phyloP scores from a whole-genome alignment of 2,329 filamentous ascomycete genomes.

The Tolypocladium ophioglossoides region DNA sequence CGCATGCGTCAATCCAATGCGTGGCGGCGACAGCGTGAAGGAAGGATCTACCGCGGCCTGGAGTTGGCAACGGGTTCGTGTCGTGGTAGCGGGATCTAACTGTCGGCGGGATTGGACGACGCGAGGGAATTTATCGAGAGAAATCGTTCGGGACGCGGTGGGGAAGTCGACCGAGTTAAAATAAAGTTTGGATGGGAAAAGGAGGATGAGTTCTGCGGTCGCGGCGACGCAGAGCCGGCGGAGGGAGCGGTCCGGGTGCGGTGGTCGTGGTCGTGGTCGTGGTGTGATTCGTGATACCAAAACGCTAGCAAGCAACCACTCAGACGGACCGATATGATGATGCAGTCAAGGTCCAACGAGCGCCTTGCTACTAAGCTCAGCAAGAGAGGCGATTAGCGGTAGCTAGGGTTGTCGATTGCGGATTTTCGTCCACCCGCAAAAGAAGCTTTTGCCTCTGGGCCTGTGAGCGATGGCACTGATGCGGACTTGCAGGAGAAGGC shows the following conservation, averaged over 20 bases:
- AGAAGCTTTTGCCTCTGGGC: neutral
- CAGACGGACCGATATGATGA: conserved; percentile 1
- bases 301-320: neutral
- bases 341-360: neutral
- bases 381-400: neutral
- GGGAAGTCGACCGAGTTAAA: neutral
- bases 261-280: neutral
- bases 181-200: neutral
- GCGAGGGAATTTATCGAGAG: conserved; percentile 5
- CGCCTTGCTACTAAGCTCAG: neutral
- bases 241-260: conserved; percentile 1
- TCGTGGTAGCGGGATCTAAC: neutral
- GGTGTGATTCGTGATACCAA: conserved; percentile 7
- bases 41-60: neutral
- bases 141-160: neutral
- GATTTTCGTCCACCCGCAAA: neutral
- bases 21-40: neutral
- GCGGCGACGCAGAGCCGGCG: neutral
- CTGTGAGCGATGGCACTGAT: neutral
- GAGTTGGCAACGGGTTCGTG: conserved; percentile 1
- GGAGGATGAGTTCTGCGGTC: neutral
- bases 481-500: neutral
- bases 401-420: conserved; percentile 7
- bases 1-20: conserved; percentile 21
- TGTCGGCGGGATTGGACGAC: conserved; percentile 7